Evolutionary conservation across 2,329 filamentous ascomycete genomes (phyloP).

Genomic region (Diaporthe citri): DNA sequence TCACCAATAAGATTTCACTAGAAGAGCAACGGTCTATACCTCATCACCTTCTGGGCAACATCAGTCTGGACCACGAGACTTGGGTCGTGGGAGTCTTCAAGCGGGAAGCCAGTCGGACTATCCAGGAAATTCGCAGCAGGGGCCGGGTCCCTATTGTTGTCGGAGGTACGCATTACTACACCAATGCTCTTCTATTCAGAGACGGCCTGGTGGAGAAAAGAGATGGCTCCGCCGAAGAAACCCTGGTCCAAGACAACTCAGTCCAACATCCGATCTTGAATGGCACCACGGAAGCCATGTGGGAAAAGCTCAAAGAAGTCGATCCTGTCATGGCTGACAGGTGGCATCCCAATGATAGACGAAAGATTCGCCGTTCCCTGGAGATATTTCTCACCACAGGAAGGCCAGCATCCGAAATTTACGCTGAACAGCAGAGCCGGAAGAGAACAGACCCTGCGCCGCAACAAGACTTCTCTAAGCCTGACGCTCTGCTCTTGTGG

Average conservation of each 20-base stretch:
- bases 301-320: slow-evolving; percentile 80
- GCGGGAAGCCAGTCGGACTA: slow-evolving; percentile 74
- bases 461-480: slow-evolving; percentile 42
- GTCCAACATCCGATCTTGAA: slow-evolving; percentile 77
- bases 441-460: slow-evolving; percentile 45
- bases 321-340: slow-evolving; percentile 90
- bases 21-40: slow-evolving; percentile 83
- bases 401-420: slow-evolving; percentile 85
- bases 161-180: slow-evolving; percentile 96
- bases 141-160: slow-evolving; percentile 91
- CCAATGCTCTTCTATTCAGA: slow-evolving; percentile 87
- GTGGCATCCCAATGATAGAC: slow-evolving; percentile 94
- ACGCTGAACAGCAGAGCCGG: slow-evolving; percentile 77
- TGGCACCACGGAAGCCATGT: slow-evolving; percentile 77
- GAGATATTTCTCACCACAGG: slow-evolving; percentile 92
- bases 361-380: slow-evolving; percentile 90
- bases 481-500: slow-evolving; percentile 82
- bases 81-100: slow-evolving; percentile 89
- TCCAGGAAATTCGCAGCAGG: slow-evolving; percentile 81
- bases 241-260: slow-evolving; percentile 45
- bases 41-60: slow-evolving; percentile 88
- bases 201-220: slow-evolving; percentile 69
- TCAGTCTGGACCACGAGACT: slow-evolving; percentile 80
- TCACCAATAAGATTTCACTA: slow-evolving; percentile 90
- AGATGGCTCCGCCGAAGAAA: not conserved